phyloP scores from a whole-genome alignment of 352 stramenopile genomes.

The Phytophthora pseudosyringae region DNA sequence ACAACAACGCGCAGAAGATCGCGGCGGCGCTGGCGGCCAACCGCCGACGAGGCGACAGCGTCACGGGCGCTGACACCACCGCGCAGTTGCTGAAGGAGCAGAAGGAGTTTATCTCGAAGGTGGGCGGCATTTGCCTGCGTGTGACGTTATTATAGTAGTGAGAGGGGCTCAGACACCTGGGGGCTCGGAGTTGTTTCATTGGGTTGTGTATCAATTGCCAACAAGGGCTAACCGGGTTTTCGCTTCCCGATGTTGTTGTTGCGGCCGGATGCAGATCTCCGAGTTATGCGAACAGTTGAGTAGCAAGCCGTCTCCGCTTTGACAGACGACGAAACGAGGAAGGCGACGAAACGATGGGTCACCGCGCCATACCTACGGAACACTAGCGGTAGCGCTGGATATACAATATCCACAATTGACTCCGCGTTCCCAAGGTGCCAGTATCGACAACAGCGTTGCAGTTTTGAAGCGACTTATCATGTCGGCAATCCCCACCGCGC shows the following conservation, averaged over 20 bases:
- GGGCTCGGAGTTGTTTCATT: neutral
- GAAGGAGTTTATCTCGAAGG: slow-evolving; percentile 50
- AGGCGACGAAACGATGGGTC: no score
- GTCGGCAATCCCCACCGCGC: no score
- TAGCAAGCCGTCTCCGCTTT: slow-evolving; percentile 25
- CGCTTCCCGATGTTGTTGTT: neutral
- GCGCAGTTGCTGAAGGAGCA: slow-evolving; percentile 70
- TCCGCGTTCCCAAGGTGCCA: no score
- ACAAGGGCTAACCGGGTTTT: neutral
- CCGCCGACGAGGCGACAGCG: slow-evolving; percentile 30
- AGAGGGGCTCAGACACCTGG: neutral
- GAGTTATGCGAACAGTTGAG: slow-evolving; percentile 49
- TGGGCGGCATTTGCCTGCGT: slow-evolving; percentile 2
- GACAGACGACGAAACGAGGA: slow-evolving; percentile 6
- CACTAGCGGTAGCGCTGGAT: no score
- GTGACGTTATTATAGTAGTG: no score
- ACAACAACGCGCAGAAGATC: slow-evolving; percentile 79
- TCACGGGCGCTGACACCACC: slow-evolving; percentile 40
- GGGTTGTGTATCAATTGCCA: neutral
- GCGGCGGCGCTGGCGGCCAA: slow-evolving; percentile 54
- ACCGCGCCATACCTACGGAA: no score
- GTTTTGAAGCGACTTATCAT: no score
- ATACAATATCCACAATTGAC: no score
- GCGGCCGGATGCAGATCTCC: slow-evolving; percentile 34
- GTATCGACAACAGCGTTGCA: no score